phyloP scores from a whole-genome alignment of 169 alveolate genomes.

The Miamiensis avidus region DNA sequence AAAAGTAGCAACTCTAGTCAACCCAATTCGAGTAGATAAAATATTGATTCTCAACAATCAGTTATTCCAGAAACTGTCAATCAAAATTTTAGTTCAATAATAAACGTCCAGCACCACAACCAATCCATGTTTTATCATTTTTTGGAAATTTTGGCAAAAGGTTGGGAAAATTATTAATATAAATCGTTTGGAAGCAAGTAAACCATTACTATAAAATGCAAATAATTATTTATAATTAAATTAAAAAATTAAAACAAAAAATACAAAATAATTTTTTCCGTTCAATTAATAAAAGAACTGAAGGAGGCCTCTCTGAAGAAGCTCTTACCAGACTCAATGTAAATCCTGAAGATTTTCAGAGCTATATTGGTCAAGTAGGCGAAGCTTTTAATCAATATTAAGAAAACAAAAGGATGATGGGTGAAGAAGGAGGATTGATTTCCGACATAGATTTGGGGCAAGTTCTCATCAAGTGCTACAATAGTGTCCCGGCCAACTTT shows the following conservation, averaged over 20 bases:
- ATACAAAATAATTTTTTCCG: too few species aligned
- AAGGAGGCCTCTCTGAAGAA: not conserved
- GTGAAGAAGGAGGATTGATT: not conserved
- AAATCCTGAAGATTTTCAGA: not conserved
- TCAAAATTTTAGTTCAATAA: not conserved
- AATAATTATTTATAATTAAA: too few species aligned
- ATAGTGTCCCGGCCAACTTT: constrained; percentile 6
- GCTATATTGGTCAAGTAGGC: not conserved
- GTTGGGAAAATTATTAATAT: not conserved
- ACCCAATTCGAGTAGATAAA: too few species aligned
- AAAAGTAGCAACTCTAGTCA: too few species aligned
- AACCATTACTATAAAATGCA: not conserved
- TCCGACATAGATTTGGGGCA: not conserved
- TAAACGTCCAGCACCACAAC: not conserved
- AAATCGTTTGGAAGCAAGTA: not conserved
- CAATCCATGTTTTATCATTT: not conserved
- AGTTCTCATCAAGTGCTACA: constrained; percentile 1
- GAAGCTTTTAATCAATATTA: not conserved
- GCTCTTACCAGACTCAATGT: not conserved
- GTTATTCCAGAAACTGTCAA: too few species aligned
- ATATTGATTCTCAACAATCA: too few species aligned
- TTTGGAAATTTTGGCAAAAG: not conserved
- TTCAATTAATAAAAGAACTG: not conserved
- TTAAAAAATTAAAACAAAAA: too few species aligned
- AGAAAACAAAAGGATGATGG: not conserved